Conservation (phyloP, 495 filamentous ascomycete species). For the Trichoderma asperelloides region DNA sequence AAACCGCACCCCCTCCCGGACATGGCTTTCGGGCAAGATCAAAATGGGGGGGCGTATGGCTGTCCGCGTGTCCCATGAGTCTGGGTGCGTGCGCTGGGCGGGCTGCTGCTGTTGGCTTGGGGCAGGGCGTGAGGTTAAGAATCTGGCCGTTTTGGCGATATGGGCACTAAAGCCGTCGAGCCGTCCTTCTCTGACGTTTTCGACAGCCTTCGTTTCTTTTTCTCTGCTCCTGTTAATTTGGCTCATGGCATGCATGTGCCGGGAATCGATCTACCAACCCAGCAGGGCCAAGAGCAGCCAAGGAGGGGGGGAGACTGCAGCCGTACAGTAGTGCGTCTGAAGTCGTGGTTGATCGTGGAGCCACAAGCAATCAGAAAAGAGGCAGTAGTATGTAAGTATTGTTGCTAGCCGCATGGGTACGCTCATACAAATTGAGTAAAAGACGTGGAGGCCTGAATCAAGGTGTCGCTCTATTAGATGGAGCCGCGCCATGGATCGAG, state of each 20-base stretch:
- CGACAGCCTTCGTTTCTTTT: too few species aligned
- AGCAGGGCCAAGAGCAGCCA: too few species aligned
- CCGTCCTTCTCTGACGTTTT: too few species aligned
- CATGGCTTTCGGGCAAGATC: neutral
- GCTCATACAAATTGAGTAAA: neutral
- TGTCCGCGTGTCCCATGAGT: neutral
- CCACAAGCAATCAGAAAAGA: neutral
- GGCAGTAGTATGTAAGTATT: neutral
- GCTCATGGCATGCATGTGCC: too few species aligned
- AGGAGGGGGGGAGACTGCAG: neutral
- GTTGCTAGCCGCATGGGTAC: neutral
- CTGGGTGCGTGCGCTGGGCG: slow-evolving; percentile 1
- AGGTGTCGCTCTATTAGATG: too few species aligned
- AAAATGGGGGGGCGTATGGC: neutral
- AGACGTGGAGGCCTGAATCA: neutral
- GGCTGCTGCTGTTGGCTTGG: neutral
- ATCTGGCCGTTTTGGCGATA: too few species aligned
- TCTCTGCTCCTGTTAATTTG: too few species aligned
- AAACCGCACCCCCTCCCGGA: neutral
- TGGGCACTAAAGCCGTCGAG: too few species aligned
- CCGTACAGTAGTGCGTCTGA: neutral
- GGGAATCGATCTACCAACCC: too few species aligned
- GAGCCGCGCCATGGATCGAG: too few species aligned
- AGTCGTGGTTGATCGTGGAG: neutral
- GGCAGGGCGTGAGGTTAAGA: neutral